phyloP scores from a whole-genome alignment of 2,329 filamentous ascomycete genomes.

The Didymella glomerata region DNA sequence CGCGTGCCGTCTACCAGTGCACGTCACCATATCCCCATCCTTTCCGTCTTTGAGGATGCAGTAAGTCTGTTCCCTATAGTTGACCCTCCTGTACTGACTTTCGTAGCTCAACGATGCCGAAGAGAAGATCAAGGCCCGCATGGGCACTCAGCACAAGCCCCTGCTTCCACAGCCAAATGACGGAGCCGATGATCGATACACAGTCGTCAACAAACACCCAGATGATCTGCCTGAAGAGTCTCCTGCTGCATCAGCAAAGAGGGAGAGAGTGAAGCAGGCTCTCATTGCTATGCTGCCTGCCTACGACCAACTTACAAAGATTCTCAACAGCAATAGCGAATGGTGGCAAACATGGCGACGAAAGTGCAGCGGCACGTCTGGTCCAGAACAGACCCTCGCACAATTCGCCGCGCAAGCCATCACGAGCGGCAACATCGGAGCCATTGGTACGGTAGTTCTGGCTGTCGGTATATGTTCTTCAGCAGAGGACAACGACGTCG shows the following conservation, averaged over 20 bases:
- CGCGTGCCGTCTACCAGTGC: slow-evolving; percentile 33
- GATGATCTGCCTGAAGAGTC: slow-evolving; percentile 39
- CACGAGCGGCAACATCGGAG: slow-evolving; percentile 53
- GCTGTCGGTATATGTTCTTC: slow-evolving; percentile 52
- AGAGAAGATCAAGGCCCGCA: slow-evolving; percentile 41
- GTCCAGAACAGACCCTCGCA: slow-evolving; percentile 47
- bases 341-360: slow-evolving; percentile 56
- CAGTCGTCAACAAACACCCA: slow-evolving; percentile 42
- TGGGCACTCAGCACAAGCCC: slow-evolving; percentile 31
- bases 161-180: slow-evolving; percentile 24
- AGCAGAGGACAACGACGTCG: slow-evolving; percentile 56
- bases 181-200: slow-evolving; percentile 36
- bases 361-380: slow-evolving; percentile 54
- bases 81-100: slow-evolving; percentile 24
- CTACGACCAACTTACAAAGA: slow-evolving; percentile 44
- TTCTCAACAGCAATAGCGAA: slow-evolving; percentile 48
- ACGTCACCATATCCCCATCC: slow-evolving; percentile 49
- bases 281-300: slow-evolving; percentile 48
- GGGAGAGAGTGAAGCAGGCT: slow-evolving; percentile 48
- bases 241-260: slow-evolving; percentile 39
- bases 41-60: slow-evolving; percentile 52
- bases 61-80: slow-evolving; percentile 32
- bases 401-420: slow-evolving; percentile 57
- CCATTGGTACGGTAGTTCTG: slow-evolving; percentile 50
- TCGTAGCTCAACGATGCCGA: slow-evolving; percentile 49